phyloP scores from a whole-genome alignment of 129 eudicot species.

The Helianthus tuberosus region DNA sequence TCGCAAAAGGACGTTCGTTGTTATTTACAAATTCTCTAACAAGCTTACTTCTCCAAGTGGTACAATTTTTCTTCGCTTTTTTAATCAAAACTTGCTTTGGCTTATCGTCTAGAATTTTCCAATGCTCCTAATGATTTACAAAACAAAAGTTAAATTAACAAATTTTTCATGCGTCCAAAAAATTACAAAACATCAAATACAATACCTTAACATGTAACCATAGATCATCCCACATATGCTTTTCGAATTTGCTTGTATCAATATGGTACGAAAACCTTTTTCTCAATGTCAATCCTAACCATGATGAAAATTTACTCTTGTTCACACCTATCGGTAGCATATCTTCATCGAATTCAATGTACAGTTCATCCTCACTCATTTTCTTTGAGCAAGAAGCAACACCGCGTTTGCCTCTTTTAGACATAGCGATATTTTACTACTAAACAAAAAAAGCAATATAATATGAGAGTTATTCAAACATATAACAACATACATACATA shows the following conservation, averaged over 20 bases:
- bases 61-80: background rate
- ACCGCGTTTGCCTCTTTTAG: background rate
- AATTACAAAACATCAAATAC: background rate
- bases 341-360: background rate
- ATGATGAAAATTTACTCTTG: background rate
- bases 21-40: background rate
- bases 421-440: background rate
- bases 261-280: background rate
- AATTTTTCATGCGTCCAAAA: background rate
- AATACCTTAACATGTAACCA: background rate
- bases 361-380: background rate
- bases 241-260: background rate
- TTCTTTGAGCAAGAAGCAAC: conserved; percentile 2
- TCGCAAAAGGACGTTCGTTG: background rate
- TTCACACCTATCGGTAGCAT: background rate
- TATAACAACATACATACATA: background rate
- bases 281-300: background rate
- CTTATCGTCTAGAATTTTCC: background rate
- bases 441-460: background rate
- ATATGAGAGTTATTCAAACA: background rate
- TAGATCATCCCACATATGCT: background rate
- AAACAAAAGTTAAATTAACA: background rate
- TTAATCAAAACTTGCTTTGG: background rate
- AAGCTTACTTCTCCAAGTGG: background rate
- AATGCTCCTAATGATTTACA: background rate